phyloP scores from a whole-genome alignment of 805 yeast genomes.

The Ogataea henricii region DNA sequence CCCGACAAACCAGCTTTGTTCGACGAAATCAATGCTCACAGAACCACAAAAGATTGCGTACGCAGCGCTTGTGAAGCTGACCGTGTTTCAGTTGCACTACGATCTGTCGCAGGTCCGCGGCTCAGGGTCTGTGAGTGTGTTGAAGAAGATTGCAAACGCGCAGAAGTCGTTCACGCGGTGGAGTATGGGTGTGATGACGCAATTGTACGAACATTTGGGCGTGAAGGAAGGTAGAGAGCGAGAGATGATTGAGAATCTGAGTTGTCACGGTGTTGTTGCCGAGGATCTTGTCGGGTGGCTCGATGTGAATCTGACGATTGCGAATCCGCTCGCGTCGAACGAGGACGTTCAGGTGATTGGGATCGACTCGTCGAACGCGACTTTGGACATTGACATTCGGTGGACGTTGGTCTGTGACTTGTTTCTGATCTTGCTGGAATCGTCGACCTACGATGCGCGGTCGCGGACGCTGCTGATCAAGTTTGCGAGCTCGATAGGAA shows the following conservation, averaged over 20 bases:
- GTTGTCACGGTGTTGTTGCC: slow-evolving; percentile 80
- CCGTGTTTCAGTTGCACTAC: slow-evolving; percentile 78
- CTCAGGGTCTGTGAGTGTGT: slow-evolving; percentile 52
- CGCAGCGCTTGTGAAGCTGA: slow-evolving; percentile 77
- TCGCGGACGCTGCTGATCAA: slow-evolving; percentile 75
- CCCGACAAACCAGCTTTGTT: slow-evolving; percentile 66
- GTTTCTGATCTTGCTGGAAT: slow-evolving; percentile 75
- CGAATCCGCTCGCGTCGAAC: slow-evolving; percentile 48
- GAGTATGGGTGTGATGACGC: slow-evolving; percentile 71
- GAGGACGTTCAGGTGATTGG: slow-evolving; percentile 23
- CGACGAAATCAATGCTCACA: slow-evolving; percentile 77
- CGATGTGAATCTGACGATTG: slow-evolving; percentile 41
- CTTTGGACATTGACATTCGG: slow-evolving; percentile 69
- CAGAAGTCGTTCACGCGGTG: slow-evolving; percentile 83
- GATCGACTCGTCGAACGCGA: slow-evolving; percentile 34
- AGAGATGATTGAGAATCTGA: slow-evolving; percentile 81
- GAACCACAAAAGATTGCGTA: slow-evolving; percentile 91
- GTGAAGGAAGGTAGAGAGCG: slow-evolving; percentile 68
- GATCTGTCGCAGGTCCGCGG: slow-evolving; percentile 65
- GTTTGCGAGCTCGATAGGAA: slow-evolving; percentile 64
- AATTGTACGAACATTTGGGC: slow-evolving; percentile 81
- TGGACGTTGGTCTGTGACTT: slow-evolving; percentile 96
- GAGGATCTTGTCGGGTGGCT: slow-evolving; percentile 68
- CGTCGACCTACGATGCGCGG: slow-evolving; percentile 85
- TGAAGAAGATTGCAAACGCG: slow-evolving; percentile 61